Evolutionary conservation across 2,329 filamentous ascomycete genomes (phyloP).

Genomic region (Claviceps pusilla): DNA sequence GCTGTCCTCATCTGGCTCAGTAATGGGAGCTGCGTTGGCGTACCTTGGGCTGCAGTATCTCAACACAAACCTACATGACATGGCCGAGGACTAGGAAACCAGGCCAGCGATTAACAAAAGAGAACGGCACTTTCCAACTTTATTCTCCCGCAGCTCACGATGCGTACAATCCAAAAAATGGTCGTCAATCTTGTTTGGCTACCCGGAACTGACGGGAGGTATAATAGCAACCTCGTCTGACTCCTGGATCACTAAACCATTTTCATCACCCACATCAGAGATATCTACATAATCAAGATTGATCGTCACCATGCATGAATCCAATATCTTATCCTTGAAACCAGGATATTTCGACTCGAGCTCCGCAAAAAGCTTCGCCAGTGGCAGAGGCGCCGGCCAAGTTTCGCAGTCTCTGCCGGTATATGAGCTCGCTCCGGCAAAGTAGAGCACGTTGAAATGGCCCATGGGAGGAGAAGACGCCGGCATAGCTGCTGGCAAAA

Average conservation of each 20-base stretch:
- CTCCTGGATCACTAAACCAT: conserved; percentile 41
- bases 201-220: conserved; percentile 76
- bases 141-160: too few relatives aligned
- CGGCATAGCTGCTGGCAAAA: conserved; percentile 16
- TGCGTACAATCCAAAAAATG: not conserved
- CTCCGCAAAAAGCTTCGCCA: conserved; percentile 47
- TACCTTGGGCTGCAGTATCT: too few relatives aligned
- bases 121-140: too few relatives aligned
- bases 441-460: conserved; percentile 72
- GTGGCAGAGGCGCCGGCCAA: conserved; percentile 49
- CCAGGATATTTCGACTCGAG: conserved; percentile 58
- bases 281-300: conserved; percentile 72
- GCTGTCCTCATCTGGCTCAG: not conserved
- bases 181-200: conserved; percentile 11
- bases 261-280: conserved; percentile 25
- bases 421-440: conserved; percentile 58
- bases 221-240: conserved; percentile 81
- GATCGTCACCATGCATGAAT: conserved; percentile 61
- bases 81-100: too few relatives aligned
- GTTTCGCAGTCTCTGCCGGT: conserved; percentile 53
- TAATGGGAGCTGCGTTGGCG: not conserved
- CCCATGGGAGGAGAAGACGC: conserved; percentile 36
- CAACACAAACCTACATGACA: too few relatives aligned
- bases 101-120: too few relatives aligned
- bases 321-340: conserved; percentile 52